Evolutionary conservation across 257 asterid species (phyloP), one percentile per base, ranked within the genome.

Genomic region (Scutellaria minor): DNA sequence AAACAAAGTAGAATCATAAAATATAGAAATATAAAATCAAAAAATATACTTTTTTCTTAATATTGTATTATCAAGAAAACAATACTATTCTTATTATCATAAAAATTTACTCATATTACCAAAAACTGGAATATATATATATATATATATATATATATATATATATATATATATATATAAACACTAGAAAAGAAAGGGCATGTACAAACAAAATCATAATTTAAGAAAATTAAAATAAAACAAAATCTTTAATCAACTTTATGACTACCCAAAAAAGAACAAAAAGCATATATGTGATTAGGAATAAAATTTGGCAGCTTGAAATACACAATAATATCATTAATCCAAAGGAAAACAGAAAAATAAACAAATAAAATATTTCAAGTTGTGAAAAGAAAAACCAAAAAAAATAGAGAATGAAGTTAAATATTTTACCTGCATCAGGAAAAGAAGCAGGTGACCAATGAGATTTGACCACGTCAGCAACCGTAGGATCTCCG

Each of bases 381-480:
- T 24, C 39, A 1, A 11, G 9, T 10, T 13, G 41, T 4, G 0
- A 60, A 35, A 4, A n/a, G 6, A 9, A 55, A 24, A 20, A 4
- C 2, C 10, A 10, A 24, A 58, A 14, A 14, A 14, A 40, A 67
- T 35, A 1, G 13, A 31, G 6, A 18, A 52, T 9, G 3, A 48
- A 27, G 9, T 2, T 7, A 7, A 13, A 9, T 24, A 24, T 24
- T 24, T 2, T 76, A 82, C 79, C 80, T 22, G 73, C 9, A 65
- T 6, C 53, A 24, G 11, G 39, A 18, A 50, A 51, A 6, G 27
- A 4, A 31, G 0, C 37, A 31, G 37, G 37, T 31, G 37, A 31
- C 37, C 24, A 66, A 15, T 73, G 86, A 71, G 87, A 70, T 66
- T 82, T 83, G 58, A 66, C 83, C 37, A 50, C 66, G 77, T 75